Conservation (phyloP, 805 yeast species). For the Starmerella apicola region DNA sequence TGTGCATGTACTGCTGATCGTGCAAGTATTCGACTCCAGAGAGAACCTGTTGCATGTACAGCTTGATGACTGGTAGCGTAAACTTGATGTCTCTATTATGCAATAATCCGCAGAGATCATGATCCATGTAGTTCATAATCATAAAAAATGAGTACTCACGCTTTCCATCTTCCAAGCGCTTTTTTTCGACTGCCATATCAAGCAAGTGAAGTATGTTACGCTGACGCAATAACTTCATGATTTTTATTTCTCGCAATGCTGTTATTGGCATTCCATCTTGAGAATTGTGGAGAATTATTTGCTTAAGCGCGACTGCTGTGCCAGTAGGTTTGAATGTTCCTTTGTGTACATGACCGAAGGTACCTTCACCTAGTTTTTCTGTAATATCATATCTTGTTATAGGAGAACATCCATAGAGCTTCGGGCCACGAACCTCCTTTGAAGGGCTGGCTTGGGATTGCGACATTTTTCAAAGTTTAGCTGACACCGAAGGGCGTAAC, state of each 20-base stretch:
- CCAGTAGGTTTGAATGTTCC: slow-evolving; percentile 46
- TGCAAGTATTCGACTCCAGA: slow-evolving; percentile 77
- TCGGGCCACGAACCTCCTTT: too few species aligned
- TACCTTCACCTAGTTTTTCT: slow-evolving; percentile 60
- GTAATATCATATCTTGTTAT: slow-evolving; percentile 26
- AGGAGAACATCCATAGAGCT: slow-evolving; percentile 27
- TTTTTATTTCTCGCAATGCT: slow-evolving; percentile 82
- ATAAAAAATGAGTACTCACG: slow-evolving; percentile 48
- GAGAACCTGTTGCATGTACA: slow-evolving; percentile 66
- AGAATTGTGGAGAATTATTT: slow-evolving; percentile 62
- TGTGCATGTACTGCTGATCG: slow-evolving; percentile 46
- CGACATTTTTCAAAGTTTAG: too few species aligned
- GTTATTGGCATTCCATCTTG: slow-evolving; percentile 82
- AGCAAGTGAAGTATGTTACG: slow-evolving; percentile 60
- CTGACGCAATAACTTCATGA: slow-evolving; percentile 58
- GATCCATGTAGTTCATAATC: slow-evolving; percentile 85
- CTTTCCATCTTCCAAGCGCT: slow-evolving; percentile 14
- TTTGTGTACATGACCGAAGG: slow-evolving; percentile 78
- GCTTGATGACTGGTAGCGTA: slow-evolving; percentile 59
- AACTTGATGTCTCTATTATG: slow-evolving; percentile 62
- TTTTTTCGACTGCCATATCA: slow-evolving; percentile 51
- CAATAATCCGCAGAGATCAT: slow-evolving; percentile 79
- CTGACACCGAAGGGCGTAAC: too few species aligned
- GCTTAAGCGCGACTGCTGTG: slow-evolving; percentile 73
- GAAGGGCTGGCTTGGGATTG: too few species aligned